Evolutionary conservation across 169 alveolate species (phyloP).

Genomic region (Babesia microti): DNA sequence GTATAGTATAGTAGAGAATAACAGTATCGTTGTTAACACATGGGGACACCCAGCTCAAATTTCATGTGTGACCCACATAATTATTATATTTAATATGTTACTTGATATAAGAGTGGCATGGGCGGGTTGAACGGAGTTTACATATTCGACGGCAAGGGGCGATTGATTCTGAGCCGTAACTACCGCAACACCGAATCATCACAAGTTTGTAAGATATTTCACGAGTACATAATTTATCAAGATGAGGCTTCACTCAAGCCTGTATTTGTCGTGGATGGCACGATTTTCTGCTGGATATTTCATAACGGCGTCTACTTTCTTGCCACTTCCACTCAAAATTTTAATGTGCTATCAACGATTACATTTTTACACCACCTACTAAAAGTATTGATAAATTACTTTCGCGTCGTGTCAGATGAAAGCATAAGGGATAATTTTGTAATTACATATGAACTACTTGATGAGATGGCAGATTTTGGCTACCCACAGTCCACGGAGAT

Average conservation of each 20-base stretch:
- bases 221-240: constrained; percentile 82
- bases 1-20: too few relatives aligned
- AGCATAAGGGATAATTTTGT: constrained; percentile 97
- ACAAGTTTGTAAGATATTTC: constrained; percentile 69
- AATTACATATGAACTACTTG: constrained; percentile 94
- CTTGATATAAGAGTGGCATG: too few relatives aligned
- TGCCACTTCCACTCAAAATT: constrained; percentile 62
- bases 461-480: constrained; percentile 98
- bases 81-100: too few relatives aligned
- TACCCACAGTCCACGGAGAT: constrained; percentile 92
- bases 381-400: constrained; percentile 85
- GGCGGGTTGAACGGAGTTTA: constrained; percentile 83
- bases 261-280: constrained; percentile 85
- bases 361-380: constrained; percentile 53
- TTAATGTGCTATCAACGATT: constrained; percentile 51
- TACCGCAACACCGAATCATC: constrained; percentile 72
- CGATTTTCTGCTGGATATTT: constrained; percentile 91
- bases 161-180: constrained; percentile 74
- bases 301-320: constrained; percentile 84
- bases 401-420: constrained; percentile 94
- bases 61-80: too few relatives aligned
- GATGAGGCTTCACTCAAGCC: constrained; percentile 88
- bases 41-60: too few relatives aligned
- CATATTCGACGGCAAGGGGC: constrained; percentile 83
- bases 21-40: too few relatives aligned